phyloP scores from a whole-genome alignment of 495 filamentous ascomycete species.

The Penicillium maclennaniae region DNA sequence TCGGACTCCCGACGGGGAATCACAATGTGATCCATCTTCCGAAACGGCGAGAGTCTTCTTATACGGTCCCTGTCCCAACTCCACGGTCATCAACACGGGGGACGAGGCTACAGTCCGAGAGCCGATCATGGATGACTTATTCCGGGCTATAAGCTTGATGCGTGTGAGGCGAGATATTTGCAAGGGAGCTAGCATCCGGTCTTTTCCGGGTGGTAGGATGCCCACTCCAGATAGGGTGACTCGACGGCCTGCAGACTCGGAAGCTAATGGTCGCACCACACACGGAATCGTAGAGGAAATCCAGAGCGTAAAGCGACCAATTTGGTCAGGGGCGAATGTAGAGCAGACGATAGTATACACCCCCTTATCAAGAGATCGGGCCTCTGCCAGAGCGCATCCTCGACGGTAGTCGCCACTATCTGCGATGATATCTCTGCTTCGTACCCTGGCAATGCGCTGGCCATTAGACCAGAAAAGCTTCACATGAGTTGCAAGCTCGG shows the following conservation, averaged over 20 bases:
- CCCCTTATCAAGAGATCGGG: constrained; percentile 55
- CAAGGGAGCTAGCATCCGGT: constrained; percentile 51
- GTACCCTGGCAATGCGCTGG: constrained; percentile 61
- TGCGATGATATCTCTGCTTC: constrained; percentile 70
- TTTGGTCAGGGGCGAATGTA: constrained; percentile 77
- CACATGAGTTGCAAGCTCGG: constrained; percentile 70
- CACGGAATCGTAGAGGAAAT: constrained; percentile 59
- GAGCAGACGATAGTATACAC: constrained; percentile 83
- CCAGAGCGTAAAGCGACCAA: constrained; percentile 69
- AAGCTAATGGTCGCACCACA: constrained; percentile 49
- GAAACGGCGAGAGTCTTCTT: constrained; percentile 56
- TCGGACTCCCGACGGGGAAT: constrained; percentile 63
- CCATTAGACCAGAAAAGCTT: constrained; percentile 76
- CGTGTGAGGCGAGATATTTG: constrained; percentile 52
- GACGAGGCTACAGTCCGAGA: constrained; percentile 42
- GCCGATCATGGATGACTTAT: constrained; percentile 33
- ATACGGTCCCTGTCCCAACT: constrained; percentile 65
- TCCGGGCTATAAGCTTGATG: constrained; percentile 51
- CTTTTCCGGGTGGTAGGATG: constrained; percentile 46
- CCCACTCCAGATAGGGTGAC: constrained; percentile 48
- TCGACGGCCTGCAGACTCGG: constrained; percentile 67
- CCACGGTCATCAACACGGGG: constrained; percentile 60
- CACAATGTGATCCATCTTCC: constrained; percentile 61
- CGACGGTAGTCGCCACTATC: constrained; percentile 82
- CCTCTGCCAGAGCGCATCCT: constrained; percentile 66